These are phyloP conservation scores for Geotrichum europaeum DNA, from an alignment of 1,139 yeast species.

Conservation along the genomic window DNA sequence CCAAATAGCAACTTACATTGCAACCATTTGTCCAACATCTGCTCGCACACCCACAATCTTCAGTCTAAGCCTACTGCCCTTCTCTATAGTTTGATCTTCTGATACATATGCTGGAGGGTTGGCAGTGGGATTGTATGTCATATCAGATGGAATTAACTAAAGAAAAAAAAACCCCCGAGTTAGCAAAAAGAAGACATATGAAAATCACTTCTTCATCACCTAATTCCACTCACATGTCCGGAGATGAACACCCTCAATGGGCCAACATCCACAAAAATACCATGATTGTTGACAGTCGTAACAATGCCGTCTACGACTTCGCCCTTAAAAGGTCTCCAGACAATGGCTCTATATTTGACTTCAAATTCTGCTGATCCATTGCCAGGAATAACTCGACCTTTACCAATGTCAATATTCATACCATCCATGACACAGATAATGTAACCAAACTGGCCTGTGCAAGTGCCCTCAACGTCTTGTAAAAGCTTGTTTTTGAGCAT, in stretches of 20 bases:
- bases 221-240: slow-evolving; percentile 49
- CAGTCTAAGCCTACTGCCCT: slow-evolving; percentile 87
- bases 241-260: slow-evolving; percentile 93
- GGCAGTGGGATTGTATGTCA: slow-evolving; percentile 90
- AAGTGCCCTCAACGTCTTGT: slow-evolving; percentile 96
- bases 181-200: neutral
- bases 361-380: slow-evolving; percentile 94
- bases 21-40: slow-evolving; percentile 94
- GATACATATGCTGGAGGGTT: slow-evolving; percentile 98
- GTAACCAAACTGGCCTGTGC: slow-evolving; percentile 98
- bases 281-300: slow-evolving; percentile 90
- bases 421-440: slow-evolving; percentile 94
- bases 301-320: slow-evolving; percentile 97
- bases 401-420: slow-evolving; percentile 90
- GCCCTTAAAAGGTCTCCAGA: slow-evolving; percentile 97
- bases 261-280: slow-evolving; percentile 97
- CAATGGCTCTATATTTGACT: slow-evolving; percentile 93
- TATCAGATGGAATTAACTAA: slow-evolving; percentile 78
- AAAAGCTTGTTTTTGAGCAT: slow-evolving; percentile 81
- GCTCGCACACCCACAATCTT: slow-evolving; percentile 97
- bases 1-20: slow-evolving; percentile 44
- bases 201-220: neutral
- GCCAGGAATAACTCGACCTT: slow-evolving; percentile 86
- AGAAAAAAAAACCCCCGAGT: neutral
- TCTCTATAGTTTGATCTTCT: slow-evolving; percentile 90